Base-by-base conservation (phyloP, 2,329 filamentous ascomycete genomes). In the Drechslerella coelobrocha region DNA sequence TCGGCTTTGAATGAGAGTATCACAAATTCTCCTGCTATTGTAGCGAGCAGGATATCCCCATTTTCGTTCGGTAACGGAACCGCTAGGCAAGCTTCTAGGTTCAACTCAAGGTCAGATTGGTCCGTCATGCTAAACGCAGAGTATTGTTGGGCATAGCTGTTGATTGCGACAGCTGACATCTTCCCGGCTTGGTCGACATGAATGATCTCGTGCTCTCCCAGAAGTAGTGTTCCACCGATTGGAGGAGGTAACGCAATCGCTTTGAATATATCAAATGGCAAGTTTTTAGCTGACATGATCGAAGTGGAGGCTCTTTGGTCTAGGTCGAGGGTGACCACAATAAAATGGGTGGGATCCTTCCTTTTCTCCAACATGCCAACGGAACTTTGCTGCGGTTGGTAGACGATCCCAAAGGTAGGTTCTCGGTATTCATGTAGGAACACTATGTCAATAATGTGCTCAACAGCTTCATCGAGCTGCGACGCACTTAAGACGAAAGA, bases 401-500 rank as follows among this genome's bases (percentile, higher is more conserved):
- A 94, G 43, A 99, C 83, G 71, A 99, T 92, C 62, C 93, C 94
- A 81, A 99, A 96, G 0, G 94, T 99, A 10, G 94, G 93, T 79
- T 97, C 94, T 78, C 94, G 88, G 79, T 99, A 99, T 81, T 97
- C 93, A 83, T 97, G 86, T 74, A 99, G 82, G 79, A 99, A 99
- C 61, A 90, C 88, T 77, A 99, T 86, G 78, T 96, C 91, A 76
- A 97, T 87, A 52, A 93, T 92, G 79, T 96, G 90, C 69, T 93
- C 86, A 75, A 99, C 84, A 73, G 85, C 87, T 73, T 92, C 90
- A 79, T 97, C 93, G 79, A 99, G 84, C 76, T 92, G 87, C 57
- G 92, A 91, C 74, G 97, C 84, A 73, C 92, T 89, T 73, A 99
- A 84, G 73, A 97, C 93, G 82, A 97, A 99, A 63, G 94, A 97